These are phyloP conservation scores for Crotalaria pallida DNA, from an alignment of 306 rosid genomes.

Conservation along the genomic window DNA sequence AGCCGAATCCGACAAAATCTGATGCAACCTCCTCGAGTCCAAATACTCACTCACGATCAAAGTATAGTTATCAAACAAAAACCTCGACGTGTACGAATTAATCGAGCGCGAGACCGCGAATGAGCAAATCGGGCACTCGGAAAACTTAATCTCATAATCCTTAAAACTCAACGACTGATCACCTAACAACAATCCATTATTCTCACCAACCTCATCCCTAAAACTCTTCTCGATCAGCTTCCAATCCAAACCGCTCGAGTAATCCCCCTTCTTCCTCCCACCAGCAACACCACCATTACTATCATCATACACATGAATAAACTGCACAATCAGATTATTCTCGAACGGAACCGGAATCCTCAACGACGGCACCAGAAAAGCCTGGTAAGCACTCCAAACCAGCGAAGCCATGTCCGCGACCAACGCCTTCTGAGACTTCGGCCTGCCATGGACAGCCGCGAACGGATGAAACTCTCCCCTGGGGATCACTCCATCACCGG, in stretches of 20 bases:
- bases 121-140: slow-evolving; percentile 54
- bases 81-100: slow-evolving; percentile 83
- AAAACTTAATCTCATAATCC: slow-evolving; percentile 41
- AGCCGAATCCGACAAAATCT: slow-evolving; percentile 62
- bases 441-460: slow-evolving; percentile 67
- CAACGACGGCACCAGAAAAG: slow-evolving; percentile 76
- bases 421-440: slow-evolving; percentile 61
- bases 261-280: slow-evolving; percentile 27
- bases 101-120: slow-evolving; percentile 70
- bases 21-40: slow-evolving; percentile 88
- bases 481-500: slow-evolving; percentile 85
- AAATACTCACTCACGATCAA: slow-evolving; percentile 92
- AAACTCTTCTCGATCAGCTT: slow-evolving; percentile 55
- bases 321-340: slow-evolving; percentile 58
- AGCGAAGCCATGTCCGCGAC: slow-evolving; percentile 71
- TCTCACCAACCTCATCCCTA: slow-evolving; percentile 49
- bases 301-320: slow-evolving; percentile 43
- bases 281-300: not conserved
- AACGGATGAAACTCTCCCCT: slow-evolving; percentile 86
- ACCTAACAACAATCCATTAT: slow-evolving; percentile 49
- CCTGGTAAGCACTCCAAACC: slow-evolving; percentile 77
- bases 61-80: slow-evolving; percentile 80
- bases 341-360: slow-evolving; percentile 76
- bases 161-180: slow-evolving; percentile 66
- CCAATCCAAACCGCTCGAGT: slow-evolving; percentile 59